phyloP scores from a whole-genome alignment of 2,329 filamentous ascomycete genomes.

The Calycina marina region DNA sequence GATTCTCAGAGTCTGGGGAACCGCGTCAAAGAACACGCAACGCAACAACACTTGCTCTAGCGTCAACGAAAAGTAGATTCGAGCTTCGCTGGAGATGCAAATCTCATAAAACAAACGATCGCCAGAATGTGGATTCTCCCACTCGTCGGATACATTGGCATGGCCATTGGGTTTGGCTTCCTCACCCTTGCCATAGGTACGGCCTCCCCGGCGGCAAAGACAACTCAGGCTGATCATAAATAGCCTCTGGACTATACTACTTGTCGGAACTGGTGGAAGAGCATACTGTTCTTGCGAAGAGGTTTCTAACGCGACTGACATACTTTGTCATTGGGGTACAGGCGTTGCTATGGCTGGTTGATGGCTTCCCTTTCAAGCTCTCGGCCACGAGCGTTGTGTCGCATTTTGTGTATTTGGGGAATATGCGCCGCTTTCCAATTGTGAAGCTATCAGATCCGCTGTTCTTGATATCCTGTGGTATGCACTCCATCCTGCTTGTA shows the following conservation, averaged over 20 bases:
- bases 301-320: slow-evolving; percentile 71
- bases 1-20: slow-evolving; percentile 6
- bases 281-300: slow-evolving; percentile 85
- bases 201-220: too few relatives aligned
- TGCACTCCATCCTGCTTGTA: slow-evolving; percentile 15
- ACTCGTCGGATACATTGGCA: slow-evolving; percentile 76
- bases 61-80: too few relatives aligned
- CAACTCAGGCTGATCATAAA: neutral
- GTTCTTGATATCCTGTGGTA: slow-evolving; percentile 73
- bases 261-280: slow-evolving; percentile 96
- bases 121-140: slow-evolving; percentile 76
- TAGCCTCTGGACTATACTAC: slow-evolving; percentile 95
- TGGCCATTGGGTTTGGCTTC: slow-evolving; percentile 81
- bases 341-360: slow-evolving; percentile 59
- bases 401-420: slow-evolving; percentile 77
- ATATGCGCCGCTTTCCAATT: slow-evolving; percentile 59
- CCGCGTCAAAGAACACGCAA: too few relatives aligned
- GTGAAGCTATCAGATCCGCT: slow-evolving; percentile 80
- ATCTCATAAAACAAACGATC: slow-evolving; percentile 10
- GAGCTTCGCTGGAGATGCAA: too few relatives aligned
- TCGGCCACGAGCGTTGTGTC: slow-evolving; percentile 63
- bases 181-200: slow-evolving; percentile 83
- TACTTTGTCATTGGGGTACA: slow-evolving; percentile 68
- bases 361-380: slow-evolving; percentile 69
- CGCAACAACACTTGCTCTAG: too few relatives aligned